Base-by-base conservation (phyloP, 805 yeast genomes). In the Cephaloascus albidus region DNA sequence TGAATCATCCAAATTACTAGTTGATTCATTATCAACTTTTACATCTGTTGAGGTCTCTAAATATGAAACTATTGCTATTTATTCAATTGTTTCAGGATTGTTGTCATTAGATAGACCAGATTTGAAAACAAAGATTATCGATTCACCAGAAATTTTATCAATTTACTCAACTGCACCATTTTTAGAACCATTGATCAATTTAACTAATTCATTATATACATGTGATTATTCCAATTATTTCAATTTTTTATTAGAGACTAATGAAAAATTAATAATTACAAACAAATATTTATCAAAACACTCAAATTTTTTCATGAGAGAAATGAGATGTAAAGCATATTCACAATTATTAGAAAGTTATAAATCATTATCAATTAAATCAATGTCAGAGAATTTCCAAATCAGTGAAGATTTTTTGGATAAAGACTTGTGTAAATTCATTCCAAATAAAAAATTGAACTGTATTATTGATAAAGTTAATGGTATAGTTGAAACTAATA, bases 391-490 rank as follows among this genome's bases (percentile, higher is more conserved):
- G 44, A 86, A 86, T 39, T 93, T 93, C 65, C 90, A 93, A 40
- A 94, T 93, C n/a, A 70, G 82, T 39, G 81, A 79, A 39, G 93
- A 82, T 39, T 93, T 88, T 55, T 67, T 93, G 53, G 98, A 93
- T 60, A 66, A 65, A 39, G 98, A 93, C 58, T 68, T 93, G 49
- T 78, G 95, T 52, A 84, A 81, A 55, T 87, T 90, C 57, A 87
- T 93, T 51, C 96, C 97, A 31, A 89, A 81, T 61, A 88, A 89
- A 57, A 87, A 87, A 62, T 73, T 93, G 57, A 90, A 89, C 64
- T 93, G 98, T 65, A 89, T 93, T 38, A 87, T 93, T 54, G 98
- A 93, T 59, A 78, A 86, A 55, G 97, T 93, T 38, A 86, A 88
- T 59, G 97, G 95, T 12, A 86, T 93, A 44, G 85, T 93, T 46